These are phyloP conservation scores for Xeromyces bisporus DNA, from an alignment of 495 filamentous ascomycete genomes.

Conservation along the genomic window DNA sequence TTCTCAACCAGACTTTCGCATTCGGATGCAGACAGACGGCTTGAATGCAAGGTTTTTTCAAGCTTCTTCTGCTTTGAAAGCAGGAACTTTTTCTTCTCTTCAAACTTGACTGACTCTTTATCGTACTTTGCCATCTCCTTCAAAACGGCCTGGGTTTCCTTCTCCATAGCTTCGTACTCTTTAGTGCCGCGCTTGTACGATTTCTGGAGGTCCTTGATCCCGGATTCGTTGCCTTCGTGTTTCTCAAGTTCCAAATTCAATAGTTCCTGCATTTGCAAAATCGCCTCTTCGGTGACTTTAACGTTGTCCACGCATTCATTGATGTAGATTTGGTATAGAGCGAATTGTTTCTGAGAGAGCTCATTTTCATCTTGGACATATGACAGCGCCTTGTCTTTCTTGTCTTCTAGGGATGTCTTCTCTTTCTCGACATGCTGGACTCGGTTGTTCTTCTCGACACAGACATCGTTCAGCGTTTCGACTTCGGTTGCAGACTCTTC, in stretches of 20 bases:
- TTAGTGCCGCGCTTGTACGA: constrained; percentile 64
- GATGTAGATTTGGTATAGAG: constrained; percentile 81
- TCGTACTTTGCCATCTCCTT: constrained; percentile 88
- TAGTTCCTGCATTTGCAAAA: constrained; percentile 73
- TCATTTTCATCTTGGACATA: constrained; percentile 90
- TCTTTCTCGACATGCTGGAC: constrained; percentile 98
- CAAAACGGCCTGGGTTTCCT: constrained; percentile 56
- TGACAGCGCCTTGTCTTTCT: constrained; percentile 84
- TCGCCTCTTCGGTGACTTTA: constrained; percentile 75
- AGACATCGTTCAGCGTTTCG: constrained; percentile 84
- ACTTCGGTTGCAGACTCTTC: constrained; percentile 82
- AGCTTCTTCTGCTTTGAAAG: constrained; percentile 81
- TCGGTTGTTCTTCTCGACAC: constrained; percentile 78
- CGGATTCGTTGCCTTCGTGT: constrained; percentile 76
- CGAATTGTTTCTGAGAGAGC: constrained; percentile 68
- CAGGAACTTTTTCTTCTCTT: constrained; percentile 92
- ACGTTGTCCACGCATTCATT: constrained; percentile 76
- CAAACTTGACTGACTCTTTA: constrained; percentile 90
- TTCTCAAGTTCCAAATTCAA: constrained; percentile 81
- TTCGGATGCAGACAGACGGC: constrained; percentile 51
- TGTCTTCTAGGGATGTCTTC: constrained; percentile 77
- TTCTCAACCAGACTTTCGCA: constrained; percentile 63
- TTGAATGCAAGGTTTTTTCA: constrained; percentile 67
- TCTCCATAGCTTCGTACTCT: constrained; percentile 69
- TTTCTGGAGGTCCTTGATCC: constrained; percentile 79